Base-by-base conservation (phyloP, 768 basidiomycete species). In the Hygrocybe punicea region DNA sequence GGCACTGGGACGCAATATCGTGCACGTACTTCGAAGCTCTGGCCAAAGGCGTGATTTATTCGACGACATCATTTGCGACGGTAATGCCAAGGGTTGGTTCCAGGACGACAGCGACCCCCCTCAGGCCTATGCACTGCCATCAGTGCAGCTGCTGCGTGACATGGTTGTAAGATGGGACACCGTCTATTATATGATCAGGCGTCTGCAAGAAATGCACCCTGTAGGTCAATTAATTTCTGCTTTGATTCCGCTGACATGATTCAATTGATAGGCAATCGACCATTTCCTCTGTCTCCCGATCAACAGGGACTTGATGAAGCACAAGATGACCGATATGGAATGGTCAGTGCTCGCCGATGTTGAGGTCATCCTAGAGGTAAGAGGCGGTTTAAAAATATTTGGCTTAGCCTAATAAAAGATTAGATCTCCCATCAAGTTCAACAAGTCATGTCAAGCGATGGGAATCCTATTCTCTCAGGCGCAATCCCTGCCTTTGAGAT, bases 401-500 rank as follows among this genome's bases (percentile, higher is more conserved):
- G 16, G 29, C 16, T 29, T 29, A 34, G 34, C 29, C 36, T 29
- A 14, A 37, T 21, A 17, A 13, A 17, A 13, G 47, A 35, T 53
- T 51, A 59, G 48, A 45, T 58, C 29, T 8, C 29, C 29, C 29
- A 63, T 52, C 40, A 17, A 33, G 58, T 62, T n/a, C 14, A n/a
- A n/a, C n/a, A n/a, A n/a, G n/a, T n/a, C n/a, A 60, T 63, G 60
- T 56, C 64, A 29, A 19, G 44, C 4, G 60, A 65, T 44, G 56
- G 50, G 25, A 63, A 48, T 17, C 64, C 64, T 13, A 42, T 65
- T 21, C 58, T 65, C 16, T 48, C 64, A 5, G 54, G 58, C 33
- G 62, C 57, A 17, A 59, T 65, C 39, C 64, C 62, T 17, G 51
- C 61, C 13, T 61, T 65, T 35, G 63, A 65, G 51, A 42, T 57